Base-by-base conservation (phyloP, 495 filamentous ascomycete genomes). In the Pyronema omphalodes region DNA sequence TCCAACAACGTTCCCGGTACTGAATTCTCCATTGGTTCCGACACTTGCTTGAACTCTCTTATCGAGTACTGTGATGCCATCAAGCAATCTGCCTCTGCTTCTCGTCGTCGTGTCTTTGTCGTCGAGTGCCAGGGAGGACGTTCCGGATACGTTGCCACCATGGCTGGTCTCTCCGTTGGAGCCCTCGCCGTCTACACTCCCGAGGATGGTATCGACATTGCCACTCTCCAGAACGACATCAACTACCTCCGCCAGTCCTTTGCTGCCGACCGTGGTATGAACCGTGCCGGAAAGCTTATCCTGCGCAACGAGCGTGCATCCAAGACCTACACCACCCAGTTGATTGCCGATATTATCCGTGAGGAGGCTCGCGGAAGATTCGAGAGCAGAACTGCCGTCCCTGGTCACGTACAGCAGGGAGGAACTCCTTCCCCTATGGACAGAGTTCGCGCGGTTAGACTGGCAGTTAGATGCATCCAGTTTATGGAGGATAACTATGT, bases 1-100 rank as follows among this genome's bases (percentile, higher is more conserved):
- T 88, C 83, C 60, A 96, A 96, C 73, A 99, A 99, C 68, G 93
- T 99, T 7, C 93, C 91, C 0, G 93, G 93, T 7, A 94, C 88
- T 11, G 93, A 99, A 68, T 99, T 94, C 70, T 94, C 87, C 0
- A 76, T 99, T 44, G 93, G 93, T 14, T 93, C 84, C 48, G 93
- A 99, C 66, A 99, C 93, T 9, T 99, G 93, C 65, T 73, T 96
- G 40, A 99, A 99, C 67, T 86, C 93, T n/a, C 73, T 99, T 14
- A 85, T 94, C 56, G 74, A 82, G 35, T 99, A 95, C 71, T 99
- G 93, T 66, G 93, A 99, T 71, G 85, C 84, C 43, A 94, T 96
- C 70, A 86, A 88, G 62, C 93, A 96, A 69, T 94, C 88, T 7
- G 93, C 93, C 0, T 94, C 87, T 2, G 86, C 93, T 9, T 88